Evolutionary conservation across 2,329 filamentous ascomycete species (phyloP).

Genomic region (Hypoxylon sp.): DNA sequence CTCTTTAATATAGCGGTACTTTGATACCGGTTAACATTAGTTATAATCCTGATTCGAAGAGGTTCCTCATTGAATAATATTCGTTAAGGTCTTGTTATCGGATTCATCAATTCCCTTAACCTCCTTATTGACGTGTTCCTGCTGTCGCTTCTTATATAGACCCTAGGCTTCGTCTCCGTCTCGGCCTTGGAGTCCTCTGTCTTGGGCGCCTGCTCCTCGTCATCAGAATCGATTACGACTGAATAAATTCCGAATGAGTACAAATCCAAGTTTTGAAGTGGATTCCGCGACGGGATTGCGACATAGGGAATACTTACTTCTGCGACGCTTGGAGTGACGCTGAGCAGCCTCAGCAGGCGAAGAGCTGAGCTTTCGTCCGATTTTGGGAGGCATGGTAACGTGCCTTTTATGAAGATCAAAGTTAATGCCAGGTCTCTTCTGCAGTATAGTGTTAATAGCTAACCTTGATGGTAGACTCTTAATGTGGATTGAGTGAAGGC

Average conservation of each 20-base stretch:
- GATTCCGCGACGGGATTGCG: not conserved
- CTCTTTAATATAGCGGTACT: not conserved
- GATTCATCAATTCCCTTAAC: not conserved
- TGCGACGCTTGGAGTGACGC: no score
- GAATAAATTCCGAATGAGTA: not conserved
- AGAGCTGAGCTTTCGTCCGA: not conserved
- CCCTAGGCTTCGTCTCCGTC: not conserved
- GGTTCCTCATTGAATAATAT: not conserved
- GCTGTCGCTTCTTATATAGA: not conserved
- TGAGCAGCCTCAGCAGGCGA: no score
- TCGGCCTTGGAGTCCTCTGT: not conserved
- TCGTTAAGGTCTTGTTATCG: not conserved
- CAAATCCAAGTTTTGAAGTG: not conserved
- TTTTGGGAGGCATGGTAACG: not conserved
- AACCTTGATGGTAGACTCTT: not conserved
- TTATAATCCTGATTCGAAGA: not conserved
- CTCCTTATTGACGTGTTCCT: not conserved
- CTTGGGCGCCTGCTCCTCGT: not conserved
- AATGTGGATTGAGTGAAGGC: no score
- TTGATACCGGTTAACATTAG: not conserved
- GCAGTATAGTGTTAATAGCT: constrained; percentile 14
- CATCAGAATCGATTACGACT: not conserved
- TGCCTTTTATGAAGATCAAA: constrained; percentile 7
- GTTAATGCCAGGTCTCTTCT: constrained; percentile 15
- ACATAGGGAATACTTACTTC: constrained; percentile 13